Percentiles rank a stretch among this genome's conserved stretches.
phyloP scores from a whole-genome alignment of 768 basidiomycete species.

The Suillus alpinus region DNA sequence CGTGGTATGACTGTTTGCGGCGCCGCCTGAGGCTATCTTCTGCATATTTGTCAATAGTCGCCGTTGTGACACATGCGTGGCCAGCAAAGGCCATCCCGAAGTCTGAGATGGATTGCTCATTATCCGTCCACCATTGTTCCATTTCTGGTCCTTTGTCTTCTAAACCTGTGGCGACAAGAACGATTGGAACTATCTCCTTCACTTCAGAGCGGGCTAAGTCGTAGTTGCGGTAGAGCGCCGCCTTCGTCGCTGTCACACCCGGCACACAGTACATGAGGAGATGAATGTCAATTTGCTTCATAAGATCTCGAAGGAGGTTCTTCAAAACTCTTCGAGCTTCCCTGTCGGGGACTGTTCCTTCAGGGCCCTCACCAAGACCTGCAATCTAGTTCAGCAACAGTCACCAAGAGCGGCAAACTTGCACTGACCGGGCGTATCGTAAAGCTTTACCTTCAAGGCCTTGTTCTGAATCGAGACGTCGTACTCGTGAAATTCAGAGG shows the following conservation, averaged over 20 bases:
- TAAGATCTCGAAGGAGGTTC: constrained; percentile 31
- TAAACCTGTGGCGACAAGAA: constrained; percentile 32
- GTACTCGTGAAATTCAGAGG: neutral
- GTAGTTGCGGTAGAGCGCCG: constrained; percentile 27
- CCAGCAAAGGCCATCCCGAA: constrained; percentile 36
- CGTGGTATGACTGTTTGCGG: constrained; percentile 6
- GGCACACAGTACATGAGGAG: constrained; percentile 34
- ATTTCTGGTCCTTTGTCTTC: constrained; percentile 32
- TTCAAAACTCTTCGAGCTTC: constrained; percentile 25
- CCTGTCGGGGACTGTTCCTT: constrained; percentile 23
- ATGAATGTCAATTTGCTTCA: constrained; percentile 28
- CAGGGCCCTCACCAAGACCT: constrained; percentile 30
- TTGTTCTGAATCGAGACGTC: neutral
- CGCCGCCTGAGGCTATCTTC: neutral
- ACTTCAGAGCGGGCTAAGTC: constrained; percentile 27
- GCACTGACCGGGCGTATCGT: constrained; percentile 22
- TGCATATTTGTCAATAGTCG: neutral
- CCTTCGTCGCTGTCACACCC: constrained; percentile 24
- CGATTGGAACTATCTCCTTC: constrained; percentile 27
- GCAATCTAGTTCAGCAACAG: neutral
- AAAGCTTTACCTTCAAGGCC: constrained; percentile 18
- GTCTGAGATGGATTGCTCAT: constrained; percentile 28
- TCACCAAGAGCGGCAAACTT: neutral
- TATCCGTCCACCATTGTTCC: constrained; percentile 39
- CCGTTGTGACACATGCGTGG: constrained; percentile 35